A percentile compares a stretch with the other conserved stretches of the same genome.
These are phyloP conservation scores for Tetrapisispora fleetii DNA, from an alignment of 805 yeast species.

Conservation along the genomic window DNA sequence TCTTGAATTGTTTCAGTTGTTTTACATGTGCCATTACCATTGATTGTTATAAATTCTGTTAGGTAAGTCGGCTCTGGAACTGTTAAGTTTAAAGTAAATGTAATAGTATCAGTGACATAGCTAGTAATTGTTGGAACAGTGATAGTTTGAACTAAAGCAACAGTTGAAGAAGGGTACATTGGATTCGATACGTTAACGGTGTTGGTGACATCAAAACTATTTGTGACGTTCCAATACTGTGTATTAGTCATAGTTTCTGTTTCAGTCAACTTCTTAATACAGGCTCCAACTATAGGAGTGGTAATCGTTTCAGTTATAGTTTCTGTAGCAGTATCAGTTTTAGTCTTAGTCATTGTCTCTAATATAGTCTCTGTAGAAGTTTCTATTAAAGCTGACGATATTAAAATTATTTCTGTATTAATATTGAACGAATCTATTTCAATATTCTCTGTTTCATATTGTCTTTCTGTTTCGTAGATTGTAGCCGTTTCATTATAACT, in stretches of 20 bases:
- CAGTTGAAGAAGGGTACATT: neutral
- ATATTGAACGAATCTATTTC: neutral
- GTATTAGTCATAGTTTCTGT: neutral
- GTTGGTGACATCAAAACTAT: neutral
- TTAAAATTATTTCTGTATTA: neutral
- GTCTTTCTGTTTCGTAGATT: neutral
- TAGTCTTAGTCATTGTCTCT: slow-evolving; percentile 1
- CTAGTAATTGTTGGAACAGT: neutral
- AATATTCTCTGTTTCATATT: neutral
- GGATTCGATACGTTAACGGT: neutral
- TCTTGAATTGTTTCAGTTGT: neutral
- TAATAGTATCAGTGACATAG: neutral
- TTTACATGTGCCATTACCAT: neutral
- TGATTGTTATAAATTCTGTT: neutral
- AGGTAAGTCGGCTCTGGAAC: neutral
- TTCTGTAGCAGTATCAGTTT: neutral
- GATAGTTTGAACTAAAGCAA: neutral
- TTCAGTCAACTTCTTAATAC: neutral
- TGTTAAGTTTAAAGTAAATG: neutral
- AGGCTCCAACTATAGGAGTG: neutral
- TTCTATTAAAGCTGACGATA: neutral
- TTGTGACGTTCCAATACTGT: neutral
- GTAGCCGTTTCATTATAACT: neutral
- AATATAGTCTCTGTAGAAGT: neutral
- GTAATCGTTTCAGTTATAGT: neutral